Percentiles rank a stretch among this genome's conserved stretches.
phyloP scores from a whole-genome alignment of 495 filamentous ascomycete species.

The Penicillium dipodomyicola region DNA sequence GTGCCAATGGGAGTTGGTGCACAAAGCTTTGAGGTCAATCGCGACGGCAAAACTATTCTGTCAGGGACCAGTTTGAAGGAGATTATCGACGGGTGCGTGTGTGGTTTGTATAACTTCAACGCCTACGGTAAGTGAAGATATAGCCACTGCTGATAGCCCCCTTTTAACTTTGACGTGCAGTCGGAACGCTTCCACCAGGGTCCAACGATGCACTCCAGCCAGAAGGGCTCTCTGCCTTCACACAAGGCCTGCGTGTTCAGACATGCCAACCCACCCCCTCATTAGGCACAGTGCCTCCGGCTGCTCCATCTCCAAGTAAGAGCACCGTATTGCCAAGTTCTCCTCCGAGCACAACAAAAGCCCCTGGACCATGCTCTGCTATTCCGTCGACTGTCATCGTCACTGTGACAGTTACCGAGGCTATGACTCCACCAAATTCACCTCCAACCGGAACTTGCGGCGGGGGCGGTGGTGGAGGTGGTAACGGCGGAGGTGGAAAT shows the following conservation, averaged over 20 bases:
- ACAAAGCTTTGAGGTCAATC: slow-evolving; percentile 49
- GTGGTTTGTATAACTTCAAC: slow-evolving; percentile 56
- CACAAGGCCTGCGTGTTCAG: slow-evolving; percentile 43
- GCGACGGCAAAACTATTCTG: slow-evolving; percentile 43
- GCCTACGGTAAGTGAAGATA: slow-evolving; percentile 41
- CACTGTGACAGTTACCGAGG: slow-evolving; percentile 17
- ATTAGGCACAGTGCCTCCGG: slow-evolving; percentile 29
- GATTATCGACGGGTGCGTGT: slow-evolving; percentile 46
- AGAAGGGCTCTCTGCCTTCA: slow-evolving; percentile 42
- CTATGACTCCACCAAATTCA: slow-evolving; percentile 13
- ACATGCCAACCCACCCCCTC: slow-evolving; percentile 48
- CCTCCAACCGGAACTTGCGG: slow-evolving; percentile 10
- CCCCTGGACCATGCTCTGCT: slow-evolving; percentile 12
- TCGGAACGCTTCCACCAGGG: slow-evolving; percentile 47
- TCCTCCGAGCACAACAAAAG: slow-evolving; percentile 13
- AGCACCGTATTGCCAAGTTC: slow-evolving; percentile 8
- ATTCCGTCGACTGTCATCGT: slow-evolving; percentile 5
- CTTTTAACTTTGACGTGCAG: slow-evolving; percentile 11
- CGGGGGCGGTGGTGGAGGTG: slow-evolving; percentile 1
- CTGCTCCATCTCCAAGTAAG: slow-evolving; percentile 15
- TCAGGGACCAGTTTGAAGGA: slow-evolving; percentile 48
- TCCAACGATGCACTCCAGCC: slow-evolving; percentile 39
- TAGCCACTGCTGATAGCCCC: not conserved
- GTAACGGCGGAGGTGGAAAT: not conserved
- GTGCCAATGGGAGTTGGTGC: slow-evolving; percentile 51